Evolutionary conservation across 306 rosid genomes (phyloP), one percentile per base, ranked within the genome.

Genomic region (Quercus agrifolia): DNA sequence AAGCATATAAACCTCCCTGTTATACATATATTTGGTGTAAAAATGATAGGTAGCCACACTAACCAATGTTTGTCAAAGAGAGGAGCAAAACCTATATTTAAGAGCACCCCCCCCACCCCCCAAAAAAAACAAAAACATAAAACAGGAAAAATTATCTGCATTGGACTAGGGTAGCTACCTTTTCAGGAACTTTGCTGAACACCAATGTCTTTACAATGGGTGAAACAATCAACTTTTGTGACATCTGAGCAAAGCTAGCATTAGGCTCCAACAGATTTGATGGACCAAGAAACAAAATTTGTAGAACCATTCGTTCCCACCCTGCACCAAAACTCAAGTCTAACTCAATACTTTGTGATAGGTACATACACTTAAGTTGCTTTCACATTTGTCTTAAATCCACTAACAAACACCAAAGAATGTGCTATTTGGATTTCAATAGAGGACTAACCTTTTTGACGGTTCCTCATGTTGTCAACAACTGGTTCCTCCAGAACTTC

Each of bases 291-390:
- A 95, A 93, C 89, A 95, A 86, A 83, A 95, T 93, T 82, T 95
- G 99, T 25, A 95, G 92, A 79, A 93, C 99, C 96, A 93, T 95
- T 88, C 99, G 90, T 88, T 95, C 98, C 99, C 99, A 93, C 68
- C 97, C 98, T 93, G 85, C 85, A 85, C 21, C 81, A 46, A 57
- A 77, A 73, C 64, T 58, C 59, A 81, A 10, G 31, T 67, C 57
- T 59, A 55, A 5, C 79, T 82, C 49, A 58, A 73, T 41, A 30
- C n/a, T 23, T 67, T 57, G 46, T 12, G 19, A 74, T 14, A 35
- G 5, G 28, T 8, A 6, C 71, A 62, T 54, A 23, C 46, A 11
- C 44, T 74, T 9, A 3, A 52, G 56, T 38, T 51, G 70, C 77
- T 61, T 41, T 35, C 62, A 30, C 59, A 25, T 70, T 55, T 12